Conservation (phyloP, 2,329 filamentous ascomycete genomes). For the Drechslera avenae region DNA sequence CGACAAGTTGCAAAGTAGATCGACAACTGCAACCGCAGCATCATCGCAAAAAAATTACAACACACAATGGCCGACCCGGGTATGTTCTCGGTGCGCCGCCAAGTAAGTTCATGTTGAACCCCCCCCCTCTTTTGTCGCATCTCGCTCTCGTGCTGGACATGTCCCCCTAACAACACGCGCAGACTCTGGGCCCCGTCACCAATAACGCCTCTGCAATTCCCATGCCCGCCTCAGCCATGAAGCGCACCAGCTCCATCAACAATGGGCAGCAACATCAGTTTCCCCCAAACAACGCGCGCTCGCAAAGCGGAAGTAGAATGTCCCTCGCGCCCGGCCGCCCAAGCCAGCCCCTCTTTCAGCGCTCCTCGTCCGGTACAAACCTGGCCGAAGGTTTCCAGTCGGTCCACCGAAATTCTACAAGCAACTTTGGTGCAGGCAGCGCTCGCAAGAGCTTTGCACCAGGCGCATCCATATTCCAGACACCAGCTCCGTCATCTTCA, state of each 20-base stretch:
- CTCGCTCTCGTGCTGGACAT: constrained; percentile 8
- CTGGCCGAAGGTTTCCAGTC: constrained; percentile 83
- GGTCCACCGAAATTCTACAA: constrained; percentile 81
- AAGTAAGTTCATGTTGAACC: constrained; percentile 63
- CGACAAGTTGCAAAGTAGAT: constrained; percentile 2
- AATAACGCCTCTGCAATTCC: constrained; percentile 79
- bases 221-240: constrained; percentile 90
- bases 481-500: constrained; percentile 51
- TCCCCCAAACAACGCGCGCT: constrained; percentile 72
- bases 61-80: constrained; percentile 54
- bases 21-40: not conserved
- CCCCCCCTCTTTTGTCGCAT: constrained; percentile 20
- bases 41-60: constrained; percentile 11
- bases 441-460: constrained; percentile 75
- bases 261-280: constrained; percentile 60
- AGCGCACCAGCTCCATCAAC: constrained; percentile 82
- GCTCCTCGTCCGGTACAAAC: constrained; percentile 81
- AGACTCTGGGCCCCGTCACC: constrained; percentile 87
- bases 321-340: constrained; percentile 81
- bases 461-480: constrained; percentile 53
- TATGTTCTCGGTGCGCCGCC: constrained; percentile 88
- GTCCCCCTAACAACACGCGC: constrained; percentile 30
- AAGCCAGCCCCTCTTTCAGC: constrained; percentile 84
- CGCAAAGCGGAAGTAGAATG: constrained; percentile 80
- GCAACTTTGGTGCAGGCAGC: constrained; percentile 63